These are phyloP conservation scores for Populus hybrid DNA, from an alignment of 441 rosid genomes.

Conservation along the genomic window DNA sequence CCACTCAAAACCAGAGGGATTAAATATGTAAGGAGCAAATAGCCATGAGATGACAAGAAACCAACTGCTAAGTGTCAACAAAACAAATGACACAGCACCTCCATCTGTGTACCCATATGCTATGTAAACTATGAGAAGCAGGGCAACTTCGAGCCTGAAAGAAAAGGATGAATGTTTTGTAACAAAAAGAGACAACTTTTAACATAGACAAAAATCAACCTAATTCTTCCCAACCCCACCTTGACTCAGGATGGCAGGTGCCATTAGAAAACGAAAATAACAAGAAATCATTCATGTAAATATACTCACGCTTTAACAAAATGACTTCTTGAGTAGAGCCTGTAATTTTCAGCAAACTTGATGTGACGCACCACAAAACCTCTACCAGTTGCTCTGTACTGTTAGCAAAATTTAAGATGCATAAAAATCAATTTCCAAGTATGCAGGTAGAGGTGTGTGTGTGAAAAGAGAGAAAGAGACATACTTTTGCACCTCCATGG, in stretches of 20 bases:
- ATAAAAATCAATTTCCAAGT: conserved; percentile 11
- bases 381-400: conserved; percentile 98
- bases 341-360: conserved; percentile 94
- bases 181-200: neutral
- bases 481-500: conserved; percentile 97
- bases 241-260: neutral
- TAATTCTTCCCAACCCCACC: neutral
- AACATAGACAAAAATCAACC: neutral
- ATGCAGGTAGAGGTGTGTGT: neutral
- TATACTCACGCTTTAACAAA: conserved; percentile 90
- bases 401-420: conserved; percentile 30
- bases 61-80: conserved; percentile 93
- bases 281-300: neutral
- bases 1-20: conserved; percentile 99
- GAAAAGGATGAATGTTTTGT: conserved; percentile 11
- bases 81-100: conserved; percentile 67
- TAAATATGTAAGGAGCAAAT: conserved; percentile 96
- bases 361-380: conserved; percentile 98
- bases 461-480: conserved; percentile 3
- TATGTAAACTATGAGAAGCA: conserved; percentile 82
- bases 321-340: conserved; percentile 97
- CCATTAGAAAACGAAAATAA: neutral
- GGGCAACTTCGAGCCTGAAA: conserved; percentile 89
- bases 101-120: conserved; percentile 80
- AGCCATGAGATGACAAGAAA: conserved; percentile 97